Evolutionary conservation across 2,329 filamentous ascomycete genomes (phyloP).

Genomic region (Calycina herbarum): DNA sequence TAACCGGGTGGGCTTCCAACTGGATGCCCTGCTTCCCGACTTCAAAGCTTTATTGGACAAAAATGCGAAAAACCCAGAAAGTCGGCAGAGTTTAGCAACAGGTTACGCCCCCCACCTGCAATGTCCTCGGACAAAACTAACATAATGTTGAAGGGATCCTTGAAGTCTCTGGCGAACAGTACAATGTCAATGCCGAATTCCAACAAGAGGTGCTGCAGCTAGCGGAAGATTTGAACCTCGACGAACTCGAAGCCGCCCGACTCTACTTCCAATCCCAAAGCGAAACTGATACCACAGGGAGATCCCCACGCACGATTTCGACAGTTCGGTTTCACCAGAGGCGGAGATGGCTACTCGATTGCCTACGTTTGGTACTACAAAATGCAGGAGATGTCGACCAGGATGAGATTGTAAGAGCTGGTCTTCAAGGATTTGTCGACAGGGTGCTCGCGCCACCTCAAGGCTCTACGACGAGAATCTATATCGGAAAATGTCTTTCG

Average conservation of each 20-base stretch:
- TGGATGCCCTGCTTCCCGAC: slow-evolving; percentile 66
- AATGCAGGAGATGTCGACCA: slow-evolving; percentile 42
- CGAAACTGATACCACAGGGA: slow-evolving; percentile 67
- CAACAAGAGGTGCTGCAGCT: slow-evolving; percentile 78
- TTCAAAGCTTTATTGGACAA: slow-evolving; percentile 75
- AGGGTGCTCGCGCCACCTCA: slow-evolving; percentile 49
- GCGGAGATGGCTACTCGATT: slow-evolving; percentile 79
- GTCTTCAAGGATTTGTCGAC: slow-evolving; percentile 56
- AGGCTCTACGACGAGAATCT: slow-evolving; percentile 44
- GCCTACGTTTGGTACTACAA: slow-evolving; percentile 75
- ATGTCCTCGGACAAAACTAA: slow-evolving; percentile 22
- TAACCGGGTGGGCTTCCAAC: slow-evolving; percentile 64
- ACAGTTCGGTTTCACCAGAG: slow-evolving; percentile 87
- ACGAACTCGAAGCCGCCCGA: slow-evolving; percentile 81
- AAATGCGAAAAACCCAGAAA: slow-evolving; percentile 70
- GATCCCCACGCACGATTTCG: slow-evolving; percentile 73
- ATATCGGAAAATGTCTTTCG: slow-evolving; percentile 72
- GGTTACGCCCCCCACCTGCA: slow-evolving; percentile 48
- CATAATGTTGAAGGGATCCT: slow-evolving; percentile 64
- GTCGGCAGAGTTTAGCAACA: slow-evolving; percentile 68
- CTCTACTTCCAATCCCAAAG: slow-evolving; percentile 73
- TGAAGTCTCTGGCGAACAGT: slow-evolving; percentile 69
- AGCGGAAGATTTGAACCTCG: slow-evolving; percentile 84
- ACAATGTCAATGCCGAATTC: slow-evolving; percentile 82
- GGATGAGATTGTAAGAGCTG: slow-evolving; percentile 47